Evolutionary conservation across 139 green algal species (phyloP).

Genomic region (Astrephomene gubernaculifera): DNA sequence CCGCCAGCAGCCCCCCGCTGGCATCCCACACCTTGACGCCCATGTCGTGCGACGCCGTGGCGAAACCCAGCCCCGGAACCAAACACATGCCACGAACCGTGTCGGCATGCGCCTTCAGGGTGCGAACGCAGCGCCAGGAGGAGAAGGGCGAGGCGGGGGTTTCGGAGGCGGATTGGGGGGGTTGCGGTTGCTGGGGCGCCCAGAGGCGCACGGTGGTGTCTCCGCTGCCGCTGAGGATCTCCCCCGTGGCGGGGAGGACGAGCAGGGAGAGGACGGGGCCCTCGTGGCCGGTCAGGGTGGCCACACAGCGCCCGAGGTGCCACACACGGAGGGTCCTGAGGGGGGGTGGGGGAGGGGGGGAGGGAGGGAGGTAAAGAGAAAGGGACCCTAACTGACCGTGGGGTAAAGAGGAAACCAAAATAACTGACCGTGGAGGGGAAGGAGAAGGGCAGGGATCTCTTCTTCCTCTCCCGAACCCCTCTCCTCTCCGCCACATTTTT

Average conservation of each 20-base stretch:
- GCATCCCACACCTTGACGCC: conserved; percentile 76
- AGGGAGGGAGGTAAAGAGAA: not conserved
- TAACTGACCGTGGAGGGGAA: too few relatives aligned
- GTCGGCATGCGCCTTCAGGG: conserved; percentile 84
- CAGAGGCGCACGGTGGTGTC: conserved; percentile 71
- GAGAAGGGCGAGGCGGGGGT: too few relatives aligned
- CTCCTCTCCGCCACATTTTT: not conserved
- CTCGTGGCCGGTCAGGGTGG: conserved; percentile 74
- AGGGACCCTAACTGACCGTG: too few relatives aligned
- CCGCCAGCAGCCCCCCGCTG: conserved; percentile 64
- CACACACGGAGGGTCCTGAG: conserved; percentile 85
- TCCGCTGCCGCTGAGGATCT: conserved; percentile 83
- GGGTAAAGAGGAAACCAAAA: too few relatives aligned
- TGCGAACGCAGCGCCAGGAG: conserved; percentile 68
- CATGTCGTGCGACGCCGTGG: conserved; percentile 94
- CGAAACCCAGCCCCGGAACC: conserved; percentile 84
- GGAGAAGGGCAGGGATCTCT: not conserved
- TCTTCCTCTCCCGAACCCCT: not conserved
- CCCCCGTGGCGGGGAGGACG: conserved; percentile 70
- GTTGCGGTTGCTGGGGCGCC: too few relatives aligned
- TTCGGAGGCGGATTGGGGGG: too few relatives aligned
- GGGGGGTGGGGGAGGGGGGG: not conserved
- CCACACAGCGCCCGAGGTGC: conserved; percentile 56
- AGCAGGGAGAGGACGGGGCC: conserved; percentile 82
- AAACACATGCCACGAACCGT: conserved; percentile 83